Evolutionary conservation across 768 basidiomycete species (phyloP).

Genomic region (Tephrocybe rancida): DNA sequence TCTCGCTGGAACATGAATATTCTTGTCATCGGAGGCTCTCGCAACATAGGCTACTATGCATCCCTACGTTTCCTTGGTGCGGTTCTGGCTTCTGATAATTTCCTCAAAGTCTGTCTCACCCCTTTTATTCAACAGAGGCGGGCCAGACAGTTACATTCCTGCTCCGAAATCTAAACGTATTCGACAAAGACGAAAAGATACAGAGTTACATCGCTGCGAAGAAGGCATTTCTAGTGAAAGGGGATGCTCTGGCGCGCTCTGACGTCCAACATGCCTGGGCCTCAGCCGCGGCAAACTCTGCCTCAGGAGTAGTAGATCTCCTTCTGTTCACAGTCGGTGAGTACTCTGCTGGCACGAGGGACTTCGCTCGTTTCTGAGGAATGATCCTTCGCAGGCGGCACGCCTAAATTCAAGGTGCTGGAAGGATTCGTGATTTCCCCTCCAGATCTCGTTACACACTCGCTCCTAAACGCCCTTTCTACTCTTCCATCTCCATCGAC

Average conservation of each 20-base stretch:
- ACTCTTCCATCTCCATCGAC: constrained; percentile 48
- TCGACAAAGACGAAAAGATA: constrained; percentile 55
- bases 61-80: constrained; percentile 48
- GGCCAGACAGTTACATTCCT: constrained; percentile 68
- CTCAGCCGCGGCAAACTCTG: constrained; percentile 29
- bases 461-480: constrained; percentile 55
- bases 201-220: constrained; percentile 52
- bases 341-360: constrained; percentile 15
- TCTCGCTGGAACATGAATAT: constrained; percentile 29
- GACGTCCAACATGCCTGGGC: constrained; percentile 60
- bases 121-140: constrained; percentile 36
- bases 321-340: constrained; percentile 65
- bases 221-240: constrained; percentile 55
- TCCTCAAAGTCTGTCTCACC: background rate
- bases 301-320: constrained; percentile 45
- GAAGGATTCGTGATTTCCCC: constrained; percentile 54
- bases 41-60: constrained; percentile 56
- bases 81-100: constrained; percentile 10
- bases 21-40: constrained; percentile 53
- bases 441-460: constrained; percentile 58
- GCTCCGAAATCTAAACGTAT: constrained; percentile 52
- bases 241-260: constrained; percentile 57
- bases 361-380: background rate
- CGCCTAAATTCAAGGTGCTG: constrained; percentile 41
- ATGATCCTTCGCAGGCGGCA: constrained; percentile 40